Evolutionary conservation across 1,139 yeast genomes (phyloP).

Genomic region (Petasospora fabianii): DNA sequence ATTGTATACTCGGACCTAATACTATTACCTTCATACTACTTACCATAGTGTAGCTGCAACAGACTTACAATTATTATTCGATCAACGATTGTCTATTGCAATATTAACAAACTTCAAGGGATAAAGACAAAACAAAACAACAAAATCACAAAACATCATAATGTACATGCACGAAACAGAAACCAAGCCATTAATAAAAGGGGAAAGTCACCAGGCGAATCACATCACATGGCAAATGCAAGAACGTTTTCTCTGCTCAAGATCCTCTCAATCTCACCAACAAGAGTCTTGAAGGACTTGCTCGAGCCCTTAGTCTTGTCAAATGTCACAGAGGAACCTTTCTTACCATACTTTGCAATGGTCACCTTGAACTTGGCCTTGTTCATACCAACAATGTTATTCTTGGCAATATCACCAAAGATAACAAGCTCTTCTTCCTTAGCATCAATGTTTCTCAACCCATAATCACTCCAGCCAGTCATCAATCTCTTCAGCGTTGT

Average conservation of each 20-base stretch:
- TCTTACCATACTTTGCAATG: constrained; percentile 35
- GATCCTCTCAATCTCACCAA: constrained; percentile 45
- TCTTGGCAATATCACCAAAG: constrained; percentile 57
- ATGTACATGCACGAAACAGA: too few species aligned
- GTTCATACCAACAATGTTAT: constrained; percentile 59
- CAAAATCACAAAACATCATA: too few species aligned
- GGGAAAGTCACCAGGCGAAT: background rate
- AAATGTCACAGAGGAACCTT: constrained; percentile 49
- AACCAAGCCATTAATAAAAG: background rate
- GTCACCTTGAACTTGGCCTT: constrained; percentile 62
- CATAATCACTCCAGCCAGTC: constrained; percentile 68
- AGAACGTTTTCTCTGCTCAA: constrained; percentile 39
- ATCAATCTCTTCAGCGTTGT: constrained; percentile 62
- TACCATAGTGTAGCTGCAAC: too few species aligned
- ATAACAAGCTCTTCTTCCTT: constrained; percentile 44
- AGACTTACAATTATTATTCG: too few species aligned
- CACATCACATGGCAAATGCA: constrained; percentile 19
- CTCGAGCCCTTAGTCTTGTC: constrained; percentile 63
- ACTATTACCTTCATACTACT: too few species aligned
- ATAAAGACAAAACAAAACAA: too few species aligned
- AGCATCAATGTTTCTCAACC: constrained; percentile 53
- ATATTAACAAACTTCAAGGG: too few species aligned
- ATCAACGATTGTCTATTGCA: too few species aligned
- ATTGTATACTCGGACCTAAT: too few species aligned
- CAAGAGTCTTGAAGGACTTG: constrained; percentile 57